Evolutionary conservation across 2,329 filamentous ascomycete genomes (phyloP).

Genomic region (Sclerotinia minor): DNA sequence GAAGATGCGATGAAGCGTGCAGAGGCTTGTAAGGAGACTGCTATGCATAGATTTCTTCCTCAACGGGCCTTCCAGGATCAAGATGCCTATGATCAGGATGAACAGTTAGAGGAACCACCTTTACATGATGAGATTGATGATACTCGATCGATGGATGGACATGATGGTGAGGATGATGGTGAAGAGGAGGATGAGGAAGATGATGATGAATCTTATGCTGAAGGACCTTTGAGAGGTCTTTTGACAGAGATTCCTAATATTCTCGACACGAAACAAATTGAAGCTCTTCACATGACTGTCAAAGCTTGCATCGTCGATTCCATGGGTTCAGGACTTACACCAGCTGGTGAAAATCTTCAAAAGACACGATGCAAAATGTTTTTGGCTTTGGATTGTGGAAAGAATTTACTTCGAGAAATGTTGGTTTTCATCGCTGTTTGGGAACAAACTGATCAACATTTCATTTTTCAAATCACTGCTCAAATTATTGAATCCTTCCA

Average conservation of each 20-base stretch:
- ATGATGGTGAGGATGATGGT: constrained; percentile 54
- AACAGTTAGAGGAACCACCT: constrained; percentile 49
- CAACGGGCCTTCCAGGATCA: constrained; percentile 35
- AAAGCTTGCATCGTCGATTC: constrained; percentile 90
- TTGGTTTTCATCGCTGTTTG: constrained; percentile 96
- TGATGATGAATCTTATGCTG: constrained; percentile 76
- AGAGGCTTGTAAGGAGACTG: constrained; percentile 59
- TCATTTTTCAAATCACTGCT: constrained; percentile 95
- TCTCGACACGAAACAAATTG: constrained; percentile 89
- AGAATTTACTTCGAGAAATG: constrained; percentile 84
- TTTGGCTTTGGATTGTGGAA: constrained; percentile 83
- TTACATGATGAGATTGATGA: constrained; percentile 54
- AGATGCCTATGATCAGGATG: constrained; percentile 51
- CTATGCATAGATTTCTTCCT: constrained; percentile 52
- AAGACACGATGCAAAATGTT: constrained; percentile 88
- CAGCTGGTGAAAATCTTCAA: constrained; percentile 78
- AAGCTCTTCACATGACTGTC: constrained; percentile 94
- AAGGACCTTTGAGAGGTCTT: constrained; percentile 77
- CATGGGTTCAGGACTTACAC: constrained; percentile 67
- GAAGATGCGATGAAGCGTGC: constrained; percentile 59
- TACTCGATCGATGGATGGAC: constrained; percentile 43
- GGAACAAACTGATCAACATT: constrained; percentile 89
- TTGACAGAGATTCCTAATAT: constrained; percentile 94
- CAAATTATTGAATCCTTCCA: constrained; percentile 94
- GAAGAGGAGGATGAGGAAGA: constrained; percentile 68